Base-by-base conservation (phyloP, 2,329 filamentous ascomycete species). In the Pochonia chlamydosporia region DNA sequence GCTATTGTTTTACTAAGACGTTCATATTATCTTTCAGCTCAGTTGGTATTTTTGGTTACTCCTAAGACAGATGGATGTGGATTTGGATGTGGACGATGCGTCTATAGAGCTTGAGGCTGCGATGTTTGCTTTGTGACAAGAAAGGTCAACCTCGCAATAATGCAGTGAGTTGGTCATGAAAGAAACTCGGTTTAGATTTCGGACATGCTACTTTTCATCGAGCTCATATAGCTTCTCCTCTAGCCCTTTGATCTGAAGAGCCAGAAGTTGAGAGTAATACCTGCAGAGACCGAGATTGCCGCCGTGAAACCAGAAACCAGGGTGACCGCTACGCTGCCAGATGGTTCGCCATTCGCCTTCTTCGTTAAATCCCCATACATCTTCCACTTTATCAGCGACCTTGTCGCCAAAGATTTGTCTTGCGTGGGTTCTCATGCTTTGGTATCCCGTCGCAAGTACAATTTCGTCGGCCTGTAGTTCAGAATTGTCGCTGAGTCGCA, bases 341-440 rank as follows among this genome's bases (percentile, higher is more conserved):
- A 78, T 76, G 31, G 63, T 73, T 7, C 76, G 68, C 53, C 78
- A 66, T 64, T 86, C 76, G 1, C 75, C 76, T 51, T 78, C 74
- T 1, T 67, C 61, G 6, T 84, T 79, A 48, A 83, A 70, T 0
- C 81, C 81, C 79, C 82, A 85, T 14, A 84, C 74, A 53, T 82
- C 79, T 2, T 67, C 67, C 4, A 82, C 72, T 23, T 71, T 68
- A 44, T 80, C 75, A 0, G 79, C 82, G 9, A 87, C 68, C 16
- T 74, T 70, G 25, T 82, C 73, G 0, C 84, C 85, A 46, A 88
- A 72, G 18, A 85, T 76, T 26, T 71, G 69, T n/a, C 78, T 66
- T 2, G 82, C 78, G 18, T 78, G 77, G 0, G 78, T 81, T 10
- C 73, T 70, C 83, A 88, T 89, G 57, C 85, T 86, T 51, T 82